Evolutionary conservation across 108 stramenopile genomes (phyloP), one percentile per base, ranked within the genome.

Genomic region (Skeletonema marinoi): DNA sequence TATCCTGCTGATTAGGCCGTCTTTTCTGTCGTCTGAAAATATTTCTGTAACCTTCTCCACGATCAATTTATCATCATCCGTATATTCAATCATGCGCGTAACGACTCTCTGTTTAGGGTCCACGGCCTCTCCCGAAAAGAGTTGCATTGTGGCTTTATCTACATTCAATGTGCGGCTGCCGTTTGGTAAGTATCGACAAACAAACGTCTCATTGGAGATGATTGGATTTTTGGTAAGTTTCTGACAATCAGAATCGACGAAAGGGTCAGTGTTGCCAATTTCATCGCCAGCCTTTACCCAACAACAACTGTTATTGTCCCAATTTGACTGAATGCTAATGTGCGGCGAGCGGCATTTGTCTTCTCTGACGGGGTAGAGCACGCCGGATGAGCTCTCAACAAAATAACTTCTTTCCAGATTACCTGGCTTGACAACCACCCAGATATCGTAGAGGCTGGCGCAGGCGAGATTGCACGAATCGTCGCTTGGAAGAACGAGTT

Each of bases 311-410:
- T 81, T 78, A 25, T 85, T 39, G 80, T 94, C 94, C 63, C 87
- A 96, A 2, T 89, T 68, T 16, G 81, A 78, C 58, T 89, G 90
- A 0, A 93, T 66, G 58, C 74, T 48, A 2, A 51, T 46, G 68
- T 94, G 94, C 11, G 95, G 95, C 9, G 65, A 50, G 14, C 16
- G 38, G 6, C 35, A 36, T 0, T 25, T 25, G 6, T 36, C 6
- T 6, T 75, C 66, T 9, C 62, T 25, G 9, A 68, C 48, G 12
- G 83, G 73, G 70, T 89, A 94, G 10, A 84, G 46, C 4, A 70
- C 59, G 12, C 93, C 93, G 2, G 93, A 93, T 0, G 92, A 82
- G 4, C 93, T 88, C 56, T 96, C 95, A 3, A 93, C 78, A 70
- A 88, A 93, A 65, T 84, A 35, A 14, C 60, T 39, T 16, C 72